Conservation (phyloP, 2,329 filamentous ascomycete species). For the Talaromyces atroroseus region DNA sequence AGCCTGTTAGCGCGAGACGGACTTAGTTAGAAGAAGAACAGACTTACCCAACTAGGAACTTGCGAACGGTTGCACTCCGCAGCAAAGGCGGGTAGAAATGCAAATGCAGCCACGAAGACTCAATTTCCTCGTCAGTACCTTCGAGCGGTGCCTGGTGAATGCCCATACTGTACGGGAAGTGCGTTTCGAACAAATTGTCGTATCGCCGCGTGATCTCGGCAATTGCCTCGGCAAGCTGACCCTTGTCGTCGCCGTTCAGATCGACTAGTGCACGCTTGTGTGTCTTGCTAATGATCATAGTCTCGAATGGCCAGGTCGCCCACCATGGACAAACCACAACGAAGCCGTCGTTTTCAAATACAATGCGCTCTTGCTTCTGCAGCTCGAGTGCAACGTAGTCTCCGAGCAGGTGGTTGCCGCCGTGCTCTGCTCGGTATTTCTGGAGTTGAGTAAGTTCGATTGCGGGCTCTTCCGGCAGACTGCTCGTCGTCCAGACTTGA, state of each 20-base stretch:
- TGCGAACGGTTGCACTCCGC: slow-evolving; percentile 86
- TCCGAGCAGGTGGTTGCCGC: slow-evolving; percentile 68
- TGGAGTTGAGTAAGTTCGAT: slow-evolving; percentile 72
- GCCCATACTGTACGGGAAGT: slow-evolving; percentile 94
- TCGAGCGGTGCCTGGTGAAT: slow-evolving; percentile 90
- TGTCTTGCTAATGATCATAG: slow-evolving; percentile 77
- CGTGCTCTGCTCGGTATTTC: slow-evolving; percentile 69
- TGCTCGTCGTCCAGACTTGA: slow-evolving; percentile 92
- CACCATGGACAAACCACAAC: slow-evolving; percentile 93
- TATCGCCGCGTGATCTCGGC: slow-evolving; percentile 86
- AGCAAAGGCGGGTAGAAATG: slow-evolving; percentile 96
- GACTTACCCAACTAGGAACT: slow-evolving; percentile 78
- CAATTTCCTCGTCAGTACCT: slow-evolving; percentile 74
- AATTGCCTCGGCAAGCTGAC: slow-evolving; percentile 73
- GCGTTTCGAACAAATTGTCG: slow-evolving; percentile 95
- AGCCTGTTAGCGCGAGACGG: neutral
- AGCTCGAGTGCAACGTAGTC: slow-evolving; percentile 84
- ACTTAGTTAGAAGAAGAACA: neutral
- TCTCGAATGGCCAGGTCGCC: slow-evolving; percentile 96
- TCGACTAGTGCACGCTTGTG: slow-evolving; percentile 84
- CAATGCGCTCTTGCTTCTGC: slow-evolving; percentile 74
- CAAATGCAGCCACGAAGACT: slow-evolving; percentile 87
- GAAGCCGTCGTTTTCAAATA: slow-evolving; percentile 82
- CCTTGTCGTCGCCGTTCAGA: slow-evolving; percentile 64
- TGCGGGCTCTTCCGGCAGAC: slow-evolving; percentile 79